Evolutionary conservation across 1,284 basidiomycete species (phyloP).

Genomic region (Papiliotrema flavescens): DNA sequence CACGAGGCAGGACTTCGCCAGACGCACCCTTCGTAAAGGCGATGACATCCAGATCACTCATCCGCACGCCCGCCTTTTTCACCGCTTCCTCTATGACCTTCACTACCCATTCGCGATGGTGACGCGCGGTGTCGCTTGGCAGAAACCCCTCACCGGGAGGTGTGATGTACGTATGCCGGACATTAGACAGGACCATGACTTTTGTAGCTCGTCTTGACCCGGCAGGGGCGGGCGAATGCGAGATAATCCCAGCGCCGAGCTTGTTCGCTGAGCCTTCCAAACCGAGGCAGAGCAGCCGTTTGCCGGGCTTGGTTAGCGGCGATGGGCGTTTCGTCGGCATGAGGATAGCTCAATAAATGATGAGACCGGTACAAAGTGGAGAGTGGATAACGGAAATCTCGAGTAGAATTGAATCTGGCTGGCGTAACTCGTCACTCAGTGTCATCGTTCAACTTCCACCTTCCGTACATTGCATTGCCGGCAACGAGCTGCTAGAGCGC

Average conservation of each 20-base stretch:
- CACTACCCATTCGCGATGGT: slow-evolving; percentile 91
- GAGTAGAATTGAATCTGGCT: no score
- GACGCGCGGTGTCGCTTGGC: slow-evolving; percentile 88
- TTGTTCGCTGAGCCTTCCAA: slow-evolving; percentile 98
- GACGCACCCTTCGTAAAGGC: slow-evolving; percentile 88
- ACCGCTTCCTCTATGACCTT: slow-evolving; percentile 78
- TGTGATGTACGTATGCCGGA: slow-evolving; percentile 97
- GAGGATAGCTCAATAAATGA: not conserved
- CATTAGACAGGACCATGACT: slow-evolving; percentile 66
- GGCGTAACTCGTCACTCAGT: not conserved
- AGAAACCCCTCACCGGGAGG: slow-evolving; percentile 97
- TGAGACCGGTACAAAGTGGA: not conserved
- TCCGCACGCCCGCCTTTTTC: slow-evolving; percentile 63
- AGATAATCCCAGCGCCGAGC: slow-evolving; percentile 91
- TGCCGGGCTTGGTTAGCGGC: not conserved
- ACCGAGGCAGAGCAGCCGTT: slow-evolving; percentile 58
- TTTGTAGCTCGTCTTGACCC: slow-evolving; percentile 48
- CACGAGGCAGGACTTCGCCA: not conserved
- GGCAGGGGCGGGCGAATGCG: slow-evolving; percentile 56
- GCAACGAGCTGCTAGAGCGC: not conserved
- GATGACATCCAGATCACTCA: slow-evolving; percentile 85
- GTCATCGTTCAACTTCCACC: not conserved
- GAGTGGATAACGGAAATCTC: not conserved
- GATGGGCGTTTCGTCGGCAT: not conserved
- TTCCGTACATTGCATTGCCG: not conserved